phyloP scores from a whole-genome alignment of 257 asterid genomes.

The Avicennia marina region DNA sequence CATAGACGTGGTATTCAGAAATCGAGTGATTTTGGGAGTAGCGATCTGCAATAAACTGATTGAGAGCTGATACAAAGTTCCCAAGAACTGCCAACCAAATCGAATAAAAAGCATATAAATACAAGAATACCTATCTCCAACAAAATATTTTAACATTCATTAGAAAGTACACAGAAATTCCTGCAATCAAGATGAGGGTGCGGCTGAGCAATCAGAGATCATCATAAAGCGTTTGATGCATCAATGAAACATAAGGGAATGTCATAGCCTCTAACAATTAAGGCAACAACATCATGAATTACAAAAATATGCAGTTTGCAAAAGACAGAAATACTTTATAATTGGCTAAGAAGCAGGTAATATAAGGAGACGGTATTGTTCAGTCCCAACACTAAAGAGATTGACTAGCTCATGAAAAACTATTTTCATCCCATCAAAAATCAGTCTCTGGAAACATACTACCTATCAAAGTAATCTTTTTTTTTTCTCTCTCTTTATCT shows the following conservation, averaged over 20 bases:
- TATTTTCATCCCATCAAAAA: too few relatives aligned
- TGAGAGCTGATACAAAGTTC: slow-evolving; percentile 88
- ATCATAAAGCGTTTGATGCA: neutral
- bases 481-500: too few relatives aligned
- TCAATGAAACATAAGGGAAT: neutral
- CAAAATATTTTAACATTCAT: neutral
- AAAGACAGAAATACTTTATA: neutral
- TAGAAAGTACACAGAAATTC: too few relatives aligned
- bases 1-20: slow-evolving; percentile 88
- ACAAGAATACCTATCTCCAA: neutral
- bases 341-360: neutral
- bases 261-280: slow-evolving; percentile 4
- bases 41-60: slow-evolving; percentile 70
- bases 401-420: too few relatives aligned
- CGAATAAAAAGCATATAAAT: slow-evolving; percentile 5
- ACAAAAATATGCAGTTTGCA: neutral
- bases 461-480: too few relatives aligned
- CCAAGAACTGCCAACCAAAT: slow-evolving; percentile 79
- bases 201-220: neutral
- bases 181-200: too few relatives aligned
- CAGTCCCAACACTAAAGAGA: slow-evolving; percentile 2
- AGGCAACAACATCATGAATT: neutral
- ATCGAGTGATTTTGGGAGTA: slow-evolving; percentile 60
- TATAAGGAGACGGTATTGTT: neutral
- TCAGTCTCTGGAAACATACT: too few relatives aligned